Evolutionary conservation across 192 early-diverging fungal genomes (phyloP).

Genomic region (Nowakowskiella sp.): DNA sequence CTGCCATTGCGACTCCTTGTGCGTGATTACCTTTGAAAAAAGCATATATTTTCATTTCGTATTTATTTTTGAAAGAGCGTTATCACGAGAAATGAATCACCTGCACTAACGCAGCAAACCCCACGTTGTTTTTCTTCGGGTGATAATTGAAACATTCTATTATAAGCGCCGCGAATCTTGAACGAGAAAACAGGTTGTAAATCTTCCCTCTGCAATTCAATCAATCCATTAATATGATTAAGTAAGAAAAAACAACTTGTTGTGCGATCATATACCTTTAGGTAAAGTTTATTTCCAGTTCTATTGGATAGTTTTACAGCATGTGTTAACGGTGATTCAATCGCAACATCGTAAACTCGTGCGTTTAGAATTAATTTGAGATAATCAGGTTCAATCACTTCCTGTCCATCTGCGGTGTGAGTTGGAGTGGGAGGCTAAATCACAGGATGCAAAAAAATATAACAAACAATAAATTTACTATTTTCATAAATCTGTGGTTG

Average conservation of each 20-base stretch:
- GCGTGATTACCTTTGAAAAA: conserved; percentile 20
- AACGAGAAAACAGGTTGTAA: conserved; percentile 48
- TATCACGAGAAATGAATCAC: conserved; percentile 11
- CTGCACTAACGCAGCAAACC: conserved; percentile 31
- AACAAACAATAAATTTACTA: too few relatives aligned
- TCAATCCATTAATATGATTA: background rate
- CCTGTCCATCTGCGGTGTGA: too few relatives aligned
- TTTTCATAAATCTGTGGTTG: too few relatives aligned
- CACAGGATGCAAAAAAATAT: too few relatives aligned
- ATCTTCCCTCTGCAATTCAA: conserved; percentile 32
- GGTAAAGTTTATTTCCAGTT: conserved; percentile 27
- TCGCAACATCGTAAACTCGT: conserved; percentile 38
- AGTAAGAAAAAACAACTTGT: background rate
- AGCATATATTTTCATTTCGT: conserved; percentile 1
- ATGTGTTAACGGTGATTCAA: conserved; percentile 25
- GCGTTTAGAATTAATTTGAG: conserved; percentile 41
- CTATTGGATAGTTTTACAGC: conserved; percentile 21
- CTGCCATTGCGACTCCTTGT: conserved; percentile 46
- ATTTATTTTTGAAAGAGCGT: background rate
- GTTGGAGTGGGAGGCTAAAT: too few relatives aligned
- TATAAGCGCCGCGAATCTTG: conserved; percentile 44
- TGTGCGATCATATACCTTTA: conserved; percentile 21
- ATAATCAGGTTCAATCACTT: too few relatives aligned
- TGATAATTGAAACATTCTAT: conserved; percentile 35
- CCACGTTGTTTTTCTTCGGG: conserved; percentile 28